Evolutionary conservation across 2,329 filamentous ascomycete species (phyloP).

Genomic region (Rhynchosporium graminicola): DNA sequence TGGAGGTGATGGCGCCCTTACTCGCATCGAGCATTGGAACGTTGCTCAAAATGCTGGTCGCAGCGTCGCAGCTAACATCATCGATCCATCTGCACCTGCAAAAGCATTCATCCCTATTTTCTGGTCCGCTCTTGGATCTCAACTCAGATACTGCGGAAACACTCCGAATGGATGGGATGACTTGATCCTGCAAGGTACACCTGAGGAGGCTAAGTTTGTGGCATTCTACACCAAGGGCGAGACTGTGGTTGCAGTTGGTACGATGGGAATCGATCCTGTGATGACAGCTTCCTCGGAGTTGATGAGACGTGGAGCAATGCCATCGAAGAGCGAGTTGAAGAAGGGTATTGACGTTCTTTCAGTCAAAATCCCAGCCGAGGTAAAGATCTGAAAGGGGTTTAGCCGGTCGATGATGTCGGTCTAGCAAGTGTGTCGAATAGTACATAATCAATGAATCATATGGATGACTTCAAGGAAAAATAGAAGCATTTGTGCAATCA

Average conservation of each 20-base stretch:
- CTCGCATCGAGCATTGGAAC: constrained; percentile 97
- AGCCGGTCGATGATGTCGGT: background rate
- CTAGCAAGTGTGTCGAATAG: background rate
- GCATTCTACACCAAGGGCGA: constrained; percentile 89
- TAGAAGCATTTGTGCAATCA: too few species aligned
- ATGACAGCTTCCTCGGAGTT: constrained; percentile 82
- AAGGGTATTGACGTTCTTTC: constrained; percentile 50
- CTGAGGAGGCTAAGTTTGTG: constrained; percentile 77
- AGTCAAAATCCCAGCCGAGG: constrained; percentile 26
- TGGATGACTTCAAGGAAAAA: too few species aligned
- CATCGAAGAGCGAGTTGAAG: constrained; percentile 73
- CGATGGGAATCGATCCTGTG: constrained; percentile 85
- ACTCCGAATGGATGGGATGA: constrained; percentile 83
- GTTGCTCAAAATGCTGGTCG: constrained; percentile 93
- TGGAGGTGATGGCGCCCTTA: constrained; percentile 69
- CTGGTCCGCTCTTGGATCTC: constrained; percentile 89
- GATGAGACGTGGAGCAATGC: constrained; percentile 83
- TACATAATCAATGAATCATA: background rate
- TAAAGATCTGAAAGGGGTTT: constrained; percentile 17
- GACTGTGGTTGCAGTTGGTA: constrained; percentile 84
- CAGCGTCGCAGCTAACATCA: constrained; percentile 75
- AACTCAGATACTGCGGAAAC: constrained; percentile 92
- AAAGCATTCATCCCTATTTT: constrained; percentile 89
- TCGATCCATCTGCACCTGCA: constrained; percentile 59
- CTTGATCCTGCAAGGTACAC: constrained; percentile 74